Percentiles rank a stretch among this genome's conserved stretches.
phyloP scores from a whole-genome alignment of 768 basidiomycete genomes.

The Leccinum broughii region DNA sequence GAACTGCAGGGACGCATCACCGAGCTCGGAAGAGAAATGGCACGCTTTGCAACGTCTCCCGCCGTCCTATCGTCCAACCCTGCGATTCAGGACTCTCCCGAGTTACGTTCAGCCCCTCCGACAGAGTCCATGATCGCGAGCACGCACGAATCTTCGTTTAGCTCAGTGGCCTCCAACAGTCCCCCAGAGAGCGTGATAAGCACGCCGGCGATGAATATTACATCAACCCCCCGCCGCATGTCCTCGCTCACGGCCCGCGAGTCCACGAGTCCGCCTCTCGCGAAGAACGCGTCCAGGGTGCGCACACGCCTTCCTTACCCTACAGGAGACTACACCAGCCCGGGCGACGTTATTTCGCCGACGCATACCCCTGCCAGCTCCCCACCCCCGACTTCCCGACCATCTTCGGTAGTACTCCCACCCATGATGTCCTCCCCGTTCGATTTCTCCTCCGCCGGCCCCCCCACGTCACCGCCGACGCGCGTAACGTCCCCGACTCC shows the following conservation, averaged over 20 bases:
- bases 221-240: constrained; percentile 32
- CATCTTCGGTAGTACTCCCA: constrained; percentile 47
- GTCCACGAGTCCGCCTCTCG: constrained; percentile 63
- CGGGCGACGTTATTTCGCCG: constrained; percentile 45
- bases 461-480: constrained; percentile 24
- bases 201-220: constrained; percentile 13
- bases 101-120: constrained; percentile 46
- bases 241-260: constrained; percentile 52
- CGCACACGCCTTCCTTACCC: constrained; percentile 72
- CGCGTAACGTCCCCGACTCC: constrained; percentile 26
- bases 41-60: constrained; percentile 61
- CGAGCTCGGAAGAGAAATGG: constrained; percentile 79
- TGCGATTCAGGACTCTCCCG: constrained; percentile 43
- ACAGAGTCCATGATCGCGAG: constrained; percentile 47
- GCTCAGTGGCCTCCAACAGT: constrained; percentile 15
- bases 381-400: constrained; percentile 41
- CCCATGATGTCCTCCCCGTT: constrained; percentile 23
- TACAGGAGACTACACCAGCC: constrained; percentile 78
- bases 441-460: constrained; percentile 13
- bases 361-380: constrained; percentile 45
- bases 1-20: constrained; percentile 76
- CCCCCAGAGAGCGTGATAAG: constrained; percentile 14
- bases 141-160: constrained; percentile 29
- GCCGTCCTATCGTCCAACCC: constrained; percentile 46
- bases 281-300: constrained; percentile 30